Base-by-base conservation (phyloP, 768 basidiomycete species). In the Kwoniella sp. region DNA sequence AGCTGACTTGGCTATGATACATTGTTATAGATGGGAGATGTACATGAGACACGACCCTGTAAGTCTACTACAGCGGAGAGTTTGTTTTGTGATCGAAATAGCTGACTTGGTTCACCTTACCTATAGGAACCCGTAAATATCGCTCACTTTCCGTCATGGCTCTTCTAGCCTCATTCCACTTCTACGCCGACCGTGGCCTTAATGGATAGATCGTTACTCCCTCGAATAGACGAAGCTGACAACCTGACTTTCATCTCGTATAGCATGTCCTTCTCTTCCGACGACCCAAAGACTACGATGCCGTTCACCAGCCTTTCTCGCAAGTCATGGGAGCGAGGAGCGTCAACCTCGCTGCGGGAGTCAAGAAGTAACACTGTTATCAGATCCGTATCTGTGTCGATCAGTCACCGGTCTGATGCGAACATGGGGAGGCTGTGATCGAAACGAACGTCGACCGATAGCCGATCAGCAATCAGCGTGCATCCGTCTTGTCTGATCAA, bases 241-340 rank as follows among this genome's bases (percentile, higher is more conserved):
- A 28, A 50, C 25, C 28, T 50, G 20, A 54, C 3, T 20, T 20
- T 37, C 28, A 15, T 38, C n/a, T 38, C 47, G 28, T 92, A 80
- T 92, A 93, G 11, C 93, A 95, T 78, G 92, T 96, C 65, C 85
- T 97, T 25, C 88, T 96, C 61, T 97, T 97, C 82, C 88, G 94
- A 73, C 88, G 94, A 61, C 75, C 76, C 38, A 78, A 79, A 63
- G 68, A 81, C 52, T 80, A 75, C 65, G 76, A 79, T 53, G 48
- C 47, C 5, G 29, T 66, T 23, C 75, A 73, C 56, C 67, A 55
- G 30, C 69, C 66, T 8, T 68, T 73, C 58, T 69, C 71, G 23
- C 58, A 58, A 37, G 59, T 58, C 7, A 60, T 58, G 50, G 61
- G 66, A 29, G 65, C 69, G 11, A 60, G 73, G n/a, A 37, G 67